Evolutionary conservation across 805 yeast species (phyloP).

Genomic region (Zygoascus bituminiphila): DNA sequence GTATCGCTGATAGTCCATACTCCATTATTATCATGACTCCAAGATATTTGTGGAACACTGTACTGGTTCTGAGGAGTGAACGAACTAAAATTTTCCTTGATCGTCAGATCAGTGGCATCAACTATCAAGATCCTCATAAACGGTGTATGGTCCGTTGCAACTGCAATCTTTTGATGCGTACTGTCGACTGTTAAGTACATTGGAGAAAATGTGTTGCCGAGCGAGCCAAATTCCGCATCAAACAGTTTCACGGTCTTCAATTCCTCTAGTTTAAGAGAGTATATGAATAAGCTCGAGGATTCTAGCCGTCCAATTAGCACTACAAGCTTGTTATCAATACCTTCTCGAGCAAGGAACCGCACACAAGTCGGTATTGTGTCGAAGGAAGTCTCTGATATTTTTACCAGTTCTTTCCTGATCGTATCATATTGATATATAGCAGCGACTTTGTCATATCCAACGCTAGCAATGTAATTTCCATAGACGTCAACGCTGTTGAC

Average conservation of each 20-base stretch:
- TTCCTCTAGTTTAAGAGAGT: conserved; percentile 25
- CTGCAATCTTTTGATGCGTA: conserved; percentile 31
- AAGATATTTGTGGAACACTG: conserved; percentile 41
- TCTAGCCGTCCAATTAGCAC: conserved; percentile 53
- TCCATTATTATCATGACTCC: conserved; percentile 41
- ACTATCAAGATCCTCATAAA: conserved; percentile 60
- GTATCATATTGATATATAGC: conserved; percentile 8
- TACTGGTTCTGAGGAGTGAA: conserved; percentile 63
- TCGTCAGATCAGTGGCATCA: conserved; percentile 21
- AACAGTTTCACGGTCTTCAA: conserved; percentile 49
- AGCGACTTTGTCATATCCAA: conserved; percentile 23
- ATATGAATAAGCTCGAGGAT: conserved; percentile 47
- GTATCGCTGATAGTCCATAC: conserved; percentile 66
- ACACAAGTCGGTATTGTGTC: conserved; percentile 10
- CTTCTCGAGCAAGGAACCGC: conserved; percentile 1
- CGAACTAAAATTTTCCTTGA: conserved; percentile 40
- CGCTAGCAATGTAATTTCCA: conserved; percentile 33
- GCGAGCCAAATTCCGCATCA: conserved; percentile 58
- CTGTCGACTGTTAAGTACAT: conserved; percentile 33
- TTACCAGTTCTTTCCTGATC: neutral
- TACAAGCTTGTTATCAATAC: conserved; percentile 24
- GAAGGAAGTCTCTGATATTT: neutral
- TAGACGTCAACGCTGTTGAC: conserved; percentile 32
- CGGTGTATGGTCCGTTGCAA: conserved; percentile 74
- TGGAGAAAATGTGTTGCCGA: conserved; percentile 51